These are phyloP conservation scores for Pythium utonaiense DNA, from an alignment of 352 stramenopile species.

Conservation along the genomic window DNA sequence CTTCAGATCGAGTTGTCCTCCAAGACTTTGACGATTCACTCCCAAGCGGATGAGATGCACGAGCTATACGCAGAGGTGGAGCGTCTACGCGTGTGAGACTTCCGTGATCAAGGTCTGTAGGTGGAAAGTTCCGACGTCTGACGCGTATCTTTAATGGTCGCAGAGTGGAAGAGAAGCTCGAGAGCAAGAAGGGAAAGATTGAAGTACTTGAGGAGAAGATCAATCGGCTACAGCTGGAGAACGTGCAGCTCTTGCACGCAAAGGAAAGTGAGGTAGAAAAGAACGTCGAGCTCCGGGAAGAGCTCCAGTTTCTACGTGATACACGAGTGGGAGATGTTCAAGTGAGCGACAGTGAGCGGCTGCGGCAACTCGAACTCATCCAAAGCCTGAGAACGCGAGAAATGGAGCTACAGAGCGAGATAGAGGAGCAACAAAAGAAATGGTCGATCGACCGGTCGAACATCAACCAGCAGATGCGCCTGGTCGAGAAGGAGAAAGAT, in stretches of 20 bases:
- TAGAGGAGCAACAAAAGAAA: conserved; percentile 63
- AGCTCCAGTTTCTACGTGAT: conserved; percentile 57
- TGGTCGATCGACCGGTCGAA: conserved; percentile 43
- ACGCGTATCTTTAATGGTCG: neutral
- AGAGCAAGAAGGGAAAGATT: conserved; percentile 36
- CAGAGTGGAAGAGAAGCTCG: conserved; percentile 35
- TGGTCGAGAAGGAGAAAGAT: conserved; percentile 57
- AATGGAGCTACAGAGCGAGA: conserved; percentile 42
- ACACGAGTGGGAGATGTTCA: conserved; percentile 43
- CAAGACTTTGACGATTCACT: conserved; percentile 52
- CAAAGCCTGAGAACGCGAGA: conserved; percentile 45
- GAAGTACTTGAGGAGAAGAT: conserved; percentile 29
- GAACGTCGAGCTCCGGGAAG: conserved; percentile 39
- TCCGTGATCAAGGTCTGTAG: neutral
- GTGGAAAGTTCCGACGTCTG: neutral
- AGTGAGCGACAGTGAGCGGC: conserved; percentile 51
- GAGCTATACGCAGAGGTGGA: conserved; percentile 55
- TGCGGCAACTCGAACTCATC: conserved; percentile 56
- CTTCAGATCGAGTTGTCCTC: conserved; percentile 52
- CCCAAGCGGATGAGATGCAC: conserved; percentile 60
- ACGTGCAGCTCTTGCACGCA: conserved; percentile 47
- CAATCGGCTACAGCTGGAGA: conserved; percentile 38
- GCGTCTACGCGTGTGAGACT: conserved; percentile 34
- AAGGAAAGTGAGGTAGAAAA: conserved; percentile 44
- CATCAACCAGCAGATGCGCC: conserved; percentile 44